Conservation (phyloP, 2,329 filamentous ascomycete species). For the Diplodia mutila region DNA sequence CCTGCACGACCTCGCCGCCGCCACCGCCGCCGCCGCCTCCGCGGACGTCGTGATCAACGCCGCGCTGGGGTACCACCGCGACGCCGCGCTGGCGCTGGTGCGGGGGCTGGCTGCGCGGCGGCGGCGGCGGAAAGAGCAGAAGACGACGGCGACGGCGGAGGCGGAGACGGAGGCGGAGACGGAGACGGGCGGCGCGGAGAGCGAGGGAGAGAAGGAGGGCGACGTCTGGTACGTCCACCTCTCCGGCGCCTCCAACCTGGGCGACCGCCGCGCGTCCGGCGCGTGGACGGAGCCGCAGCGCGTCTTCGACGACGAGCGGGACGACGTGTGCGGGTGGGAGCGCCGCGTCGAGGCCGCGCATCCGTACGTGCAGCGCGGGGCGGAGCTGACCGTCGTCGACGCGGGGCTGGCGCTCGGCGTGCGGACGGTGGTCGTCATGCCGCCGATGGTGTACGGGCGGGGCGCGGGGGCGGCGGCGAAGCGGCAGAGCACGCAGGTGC, state of each 20-base stretch:
- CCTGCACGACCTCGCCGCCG: constrained; percentile 27
- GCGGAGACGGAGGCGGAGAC: too few species aligned
- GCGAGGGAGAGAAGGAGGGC: too few species aligned
- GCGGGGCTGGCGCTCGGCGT: neutral
- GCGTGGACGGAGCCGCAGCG: neutral
- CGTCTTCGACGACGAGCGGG: constrained; percentile 30
- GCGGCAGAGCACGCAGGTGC: constrained; percentile 28
- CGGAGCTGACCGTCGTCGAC: constrained; percentile 27
- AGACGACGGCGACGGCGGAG: too few species aligned
- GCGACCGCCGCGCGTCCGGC: constrained; percentile 27
- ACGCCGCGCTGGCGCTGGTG: constrained; percentile 21
- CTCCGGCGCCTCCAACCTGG: constrained; percentile 30
- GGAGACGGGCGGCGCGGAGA: too few species aligned
- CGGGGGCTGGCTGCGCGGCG: constrained; percentile 27
- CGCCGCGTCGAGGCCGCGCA: constrained; percentile 23
- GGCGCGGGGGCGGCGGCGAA: constrained; percentile 32
- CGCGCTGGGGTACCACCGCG: constrained; percentile 29
- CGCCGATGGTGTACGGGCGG: constrained; percentile 29
- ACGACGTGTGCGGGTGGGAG: constrained; percentile 28
- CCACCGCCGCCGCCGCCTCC: constrained; percentile 26
- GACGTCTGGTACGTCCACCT: constrained; percentile 30
- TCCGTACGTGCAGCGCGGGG: constrained; percentile 29
- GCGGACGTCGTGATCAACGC: constrained; percentile 32
- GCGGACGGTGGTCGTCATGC: neutral
- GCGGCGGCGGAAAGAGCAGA: too few species aligned